Base-by-base conservation (phyloP, 495 filamentous ascomycete genomes). In the Immersiella caudata region DNA sequence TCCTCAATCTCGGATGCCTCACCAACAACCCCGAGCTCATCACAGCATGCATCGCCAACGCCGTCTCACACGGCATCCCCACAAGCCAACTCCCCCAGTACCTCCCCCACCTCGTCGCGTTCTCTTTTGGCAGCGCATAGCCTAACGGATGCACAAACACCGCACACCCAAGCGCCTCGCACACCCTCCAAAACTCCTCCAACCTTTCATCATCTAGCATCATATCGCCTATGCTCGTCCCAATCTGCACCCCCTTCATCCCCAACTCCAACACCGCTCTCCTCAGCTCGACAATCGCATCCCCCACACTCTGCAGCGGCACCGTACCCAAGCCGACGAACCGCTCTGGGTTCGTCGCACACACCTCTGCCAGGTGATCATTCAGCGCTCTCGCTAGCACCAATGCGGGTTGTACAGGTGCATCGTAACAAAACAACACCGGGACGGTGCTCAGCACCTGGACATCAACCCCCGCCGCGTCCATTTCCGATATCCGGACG, bases 221-320 rank as follows among this genome's bases (percentile, higher is more conserved):
- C 18, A 60, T 67, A 18, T 49, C 12, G 2, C 49, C 60, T 24
- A 70, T 60, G 36, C 67, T 70, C 25, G 67, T 73, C 35, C 73
- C 73, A 61, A 75, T 69, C 62, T 75, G 73, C 46, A 75, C 67
- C 18, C 73, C 73, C 16, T 59, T 62, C 59, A 75, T 65, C 6
- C 66, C 68, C 1, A 22, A 25, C 36, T 64, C 18, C 18, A 36
- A 14, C 20, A n/a, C 36, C 0, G 70, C 4, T n/a, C 73, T 60
- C 74, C 90, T 86, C 11, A 93, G 73, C 29, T 93, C 79, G 9
- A 81, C 84, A n/a, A 87, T 82, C 4, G 91, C 90, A 4, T 83
- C 83, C 11, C 80, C 79, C 0, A 91, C 76, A 57, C 86, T 79
- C 52, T 74, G 70, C 27, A 93, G 69, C 6, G 80, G 76, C 62